Evolutionary conservation across 495 filamentous ascomycete genomes (phyloP).

Genomic region (Talaromyces ruber): DNA sequence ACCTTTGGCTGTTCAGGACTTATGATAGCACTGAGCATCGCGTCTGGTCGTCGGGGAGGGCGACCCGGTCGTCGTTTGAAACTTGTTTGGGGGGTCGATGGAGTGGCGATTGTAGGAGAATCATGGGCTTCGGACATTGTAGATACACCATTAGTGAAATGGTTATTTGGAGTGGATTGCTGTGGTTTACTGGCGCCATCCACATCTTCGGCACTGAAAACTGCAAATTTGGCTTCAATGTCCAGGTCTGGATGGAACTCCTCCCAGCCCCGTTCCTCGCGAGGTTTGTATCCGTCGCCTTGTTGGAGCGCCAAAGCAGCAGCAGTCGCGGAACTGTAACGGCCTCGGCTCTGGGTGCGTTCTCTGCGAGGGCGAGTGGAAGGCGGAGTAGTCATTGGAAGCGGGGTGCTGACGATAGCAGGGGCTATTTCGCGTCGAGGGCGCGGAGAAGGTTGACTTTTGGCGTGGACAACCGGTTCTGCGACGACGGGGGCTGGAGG

Average conservation of each 20-base stretch:
- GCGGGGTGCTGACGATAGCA: conserved; percentile 16
- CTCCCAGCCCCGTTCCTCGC: conserved; percentile 93
- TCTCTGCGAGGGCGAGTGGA: conserved; percentile 43
- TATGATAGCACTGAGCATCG: conserved; percentile 51
- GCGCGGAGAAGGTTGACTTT: conserved; percentile 13
- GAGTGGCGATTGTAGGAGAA: conserved; percentile 3
- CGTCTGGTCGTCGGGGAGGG: conserved; percentile 51
- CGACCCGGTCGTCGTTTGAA: conserved; percentile 54
- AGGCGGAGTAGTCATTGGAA: conserved; percentile 31
- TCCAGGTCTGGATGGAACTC: conserved; percentile 95
- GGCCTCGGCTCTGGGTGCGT: conserved; percentile 38
- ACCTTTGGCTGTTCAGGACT: conserved; percentile 50
- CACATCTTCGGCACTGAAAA: conserved; percentile 77
- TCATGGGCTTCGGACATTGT: conserved; percentile 2
- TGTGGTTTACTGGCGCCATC: conserved; percentile 48
- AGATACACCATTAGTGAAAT: conserved; percentile 20
- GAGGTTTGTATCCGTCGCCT: conserved; percentile 90
- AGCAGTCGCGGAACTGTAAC: conserved; percentile 74
- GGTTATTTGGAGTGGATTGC: conserved; percentile 16
- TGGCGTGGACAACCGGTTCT: conserved; percentile 4
- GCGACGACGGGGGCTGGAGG: conserved; percentile 20
- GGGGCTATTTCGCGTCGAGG: conserved; percentile 10
- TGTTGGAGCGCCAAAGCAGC: conserved; percentile 77
- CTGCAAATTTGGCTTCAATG: conserved; percentile 65
- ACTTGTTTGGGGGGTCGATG: conserved; percentile 20